phyloP scores from a whole-genome alignment of 1,284 basidiomycete species.

The Ustilago esculenta region DNA sequence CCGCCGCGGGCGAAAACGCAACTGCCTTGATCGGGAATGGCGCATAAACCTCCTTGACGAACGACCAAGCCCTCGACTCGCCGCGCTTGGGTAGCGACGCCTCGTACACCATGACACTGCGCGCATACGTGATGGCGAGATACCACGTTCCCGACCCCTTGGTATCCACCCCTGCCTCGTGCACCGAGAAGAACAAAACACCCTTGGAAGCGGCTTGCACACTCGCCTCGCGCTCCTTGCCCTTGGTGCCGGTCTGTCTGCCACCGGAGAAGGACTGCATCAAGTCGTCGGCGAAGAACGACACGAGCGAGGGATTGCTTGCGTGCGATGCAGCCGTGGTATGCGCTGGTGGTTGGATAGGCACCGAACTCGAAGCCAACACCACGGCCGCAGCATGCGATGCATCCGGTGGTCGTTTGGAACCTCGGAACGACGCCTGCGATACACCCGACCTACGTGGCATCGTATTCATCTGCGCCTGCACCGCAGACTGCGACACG shows the following conservation, averaged over 20 bases:
- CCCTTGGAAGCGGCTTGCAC: slow-evolving; percentile 37
- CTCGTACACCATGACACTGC: slow-evolving; percentile 54
- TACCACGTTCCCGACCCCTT: slow-evolving; percentile 57
- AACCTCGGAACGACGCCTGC: slow-evolving; percentile 1
- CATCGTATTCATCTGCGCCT: too few species aligned
- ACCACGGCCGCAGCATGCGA: slow-evolving; percentile 26
- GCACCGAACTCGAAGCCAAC: slow-evolving; percentile 46
- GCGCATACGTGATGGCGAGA: slow-evolving; percentile 47
- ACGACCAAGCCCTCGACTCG: slow-evolving; percentile 44
- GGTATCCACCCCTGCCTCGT: slow-evolving; percentile 46
- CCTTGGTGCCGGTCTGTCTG: slow-evolving; percentile 21
- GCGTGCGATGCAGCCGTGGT: slow-evolving; percentile 8
- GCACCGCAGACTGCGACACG: too few species aligned
- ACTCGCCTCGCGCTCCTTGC: slow-evolving; percentile 30
- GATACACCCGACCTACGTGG: too few species aligned
- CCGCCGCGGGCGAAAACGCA: slow-evolving; percentile 38
- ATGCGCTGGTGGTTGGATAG: slow-evolving; percentile 31
- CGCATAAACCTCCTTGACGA: slow-evolving; percentile 52
- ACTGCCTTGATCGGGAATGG: slow-evolving; percentile 48
- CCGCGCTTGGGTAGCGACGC: slow-evolving; percentile 34
- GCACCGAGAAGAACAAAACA: slow-evolving; percentile 52
- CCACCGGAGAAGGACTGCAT: slow-evolving; percentile 18
- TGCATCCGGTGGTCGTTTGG: slow-evolving; percentile 10
- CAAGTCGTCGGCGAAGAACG: slow-evolving; percentile 46
- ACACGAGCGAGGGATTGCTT: slow-evolving; percentile 31